phyloP scores from a whole-genome alignment of 2,329 filamentous ascomycete genomes.

The Colletotrichum sp. region DNA sequence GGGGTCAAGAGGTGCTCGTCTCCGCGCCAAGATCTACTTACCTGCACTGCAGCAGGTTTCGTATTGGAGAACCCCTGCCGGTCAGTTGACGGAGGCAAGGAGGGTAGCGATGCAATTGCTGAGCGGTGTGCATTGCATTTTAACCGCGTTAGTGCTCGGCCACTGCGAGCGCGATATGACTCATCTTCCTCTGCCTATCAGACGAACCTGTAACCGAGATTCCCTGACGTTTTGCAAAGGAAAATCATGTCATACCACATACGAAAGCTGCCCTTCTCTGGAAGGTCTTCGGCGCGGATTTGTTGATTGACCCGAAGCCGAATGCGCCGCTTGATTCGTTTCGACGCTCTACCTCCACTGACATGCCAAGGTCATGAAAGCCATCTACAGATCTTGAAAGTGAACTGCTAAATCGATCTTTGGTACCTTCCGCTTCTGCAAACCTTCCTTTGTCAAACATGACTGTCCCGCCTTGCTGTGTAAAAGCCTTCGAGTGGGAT shows the following conservation, averaged over 20 bases:
- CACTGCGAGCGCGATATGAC: background rate
- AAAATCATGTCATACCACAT: background rate
- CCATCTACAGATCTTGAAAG: background rate
- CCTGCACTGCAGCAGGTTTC: background rate
- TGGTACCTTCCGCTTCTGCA: background rate
- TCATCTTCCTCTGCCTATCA: background rate
- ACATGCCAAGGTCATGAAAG: background rate
- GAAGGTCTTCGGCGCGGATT: too few relatives aligned
- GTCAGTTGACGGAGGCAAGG: background rate
- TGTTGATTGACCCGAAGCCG: background rate
- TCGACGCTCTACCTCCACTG: background rate
- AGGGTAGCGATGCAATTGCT: background rate
- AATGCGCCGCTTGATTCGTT: background rate
- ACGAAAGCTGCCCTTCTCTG: background rate
- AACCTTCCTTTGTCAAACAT: background rate
- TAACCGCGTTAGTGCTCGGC: background rate
- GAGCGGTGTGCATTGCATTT: background rate
- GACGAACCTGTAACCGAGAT: background rate
- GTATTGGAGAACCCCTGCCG: background rate
- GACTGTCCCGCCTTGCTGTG: slow-evolving; percentile 30
- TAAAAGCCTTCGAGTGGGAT: slow-evolving; percentile 44
- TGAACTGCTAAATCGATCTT: background rate
- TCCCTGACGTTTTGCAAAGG: background rate
- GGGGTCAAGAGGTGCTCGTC: background rate
- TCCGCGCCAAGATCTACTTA: background rate